A percentile compares a stretch with the other conserved stretches of the same genome.
Conservation (phyloP, 2,329 filamentous ascomycete genomes). For the Tolypocladium cylindrosporum region DNA sequence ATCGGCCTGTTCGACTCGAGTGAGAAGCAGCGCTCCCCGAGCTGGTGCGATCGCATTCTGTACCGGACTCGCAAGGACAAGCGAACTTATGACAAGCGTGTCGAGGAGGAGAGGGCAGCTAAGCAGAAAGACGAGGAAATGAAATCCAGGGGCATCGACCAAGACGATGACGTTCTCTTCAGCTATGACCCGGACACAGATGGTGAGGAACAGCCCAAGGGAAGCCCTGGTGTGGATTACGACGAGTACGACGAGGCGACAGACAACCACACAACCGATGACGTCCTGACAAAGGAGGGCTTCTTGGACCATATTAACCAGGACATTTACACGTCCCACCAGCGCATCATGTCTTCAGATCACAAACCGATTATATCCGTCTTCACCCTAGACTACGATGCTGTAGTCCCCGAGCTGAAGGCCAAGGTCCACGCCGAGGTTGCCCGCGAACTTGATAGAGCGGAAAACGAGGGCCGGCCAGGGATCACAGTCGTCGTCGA, state of each 20-base stretch:
- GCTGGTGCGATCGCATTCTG: constrained; percentile 93
- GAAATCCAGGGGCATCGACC: constrained; percentile 66
- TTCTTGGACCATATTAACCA: constrained; percentile 43
- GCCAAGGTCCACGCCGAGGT: constrained; percentile 78
- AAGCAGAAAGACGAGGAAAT: constrained; percentile 74
- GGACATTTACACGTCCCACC: constrained; percentile 74
- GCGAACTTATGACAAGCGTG: constrained; percentile 51
- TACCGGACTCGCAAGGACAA: constrained; percentile 69
- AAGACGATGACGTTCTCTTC: constrained; percentile 79
- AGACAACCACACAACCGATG: constrained; percentile 29
- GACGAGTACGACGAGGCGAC: constrained; percentile 46
- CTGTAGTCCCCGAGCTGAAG: constrained; percentile 76
- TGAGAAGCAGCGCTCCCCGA: constrained; percentile 85
- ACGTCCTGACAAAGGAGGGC: constrained; percentile 47
- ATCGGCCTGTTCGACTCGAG: constrained; percentile 89
- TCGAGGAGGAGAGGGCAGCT: constrained; percentile 55
- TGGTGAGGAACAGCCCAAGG: constrained; percentile 28
- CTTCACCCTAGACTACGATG: constrained; percentile 78
- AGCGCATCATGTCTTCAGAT: constrained; percentile 83
- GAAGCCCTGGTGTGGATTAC: constrained; percentile 39
- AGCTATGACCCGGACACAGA: constrained; percentile 84
- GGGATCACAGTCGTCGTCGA: constrained; percentile 78
- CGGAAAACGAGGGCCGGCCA: constrained; percentile 83
- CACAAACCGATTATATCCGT: constrained; percentile 85
- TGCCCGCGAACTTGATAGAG: constrained; percentile 76